These are phyloP conservation scores for Alloteropsis angusta DNA, from an alignment of 202 grass and related monocot genomes.

Conservation along the genomic window DNA sequence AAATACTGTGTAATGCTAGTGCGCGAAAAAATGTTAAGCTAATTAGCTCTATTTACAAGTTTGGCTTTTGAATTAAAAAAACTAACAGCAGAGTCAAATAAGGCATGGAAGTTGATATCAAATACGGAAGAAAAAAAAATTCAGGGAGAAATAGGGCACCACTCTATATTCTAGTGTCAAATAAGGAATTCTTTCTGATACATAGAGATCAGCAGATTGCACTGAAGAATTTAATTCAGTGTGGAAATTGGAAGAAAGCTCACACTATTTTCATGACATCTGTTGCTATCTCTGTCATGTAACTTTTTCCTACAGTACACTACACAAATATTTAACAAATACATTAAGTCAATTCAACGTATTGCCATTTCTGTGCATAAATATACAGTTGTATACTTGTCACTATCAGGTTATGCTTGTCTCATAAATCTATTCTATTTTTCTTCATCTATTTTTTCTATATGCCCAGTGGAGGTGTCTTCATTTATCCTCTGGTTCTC, in stretches of 20 bases:
- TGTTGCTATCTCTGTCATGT: slow-evolving; percentile 83
- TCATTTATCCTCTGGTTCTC: neutral
- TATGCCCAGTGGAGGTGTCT: neutral
- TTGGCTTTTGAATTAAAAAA: no score
- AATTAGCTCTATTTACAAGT: slow-evolving; percentile 34
- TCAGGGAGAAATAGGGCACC: no score
- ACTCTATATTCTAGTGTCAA: no score
- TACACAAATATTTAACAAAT: neutral
- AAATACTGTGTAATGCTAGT: neutral
- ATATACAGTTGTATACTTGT: neutral
- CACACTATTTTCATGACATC: slow-evolving; percentile 81
- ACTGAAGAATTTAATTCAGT: slow-evolving; percentile 71
- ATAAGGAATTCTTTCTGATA: slow-evolving; percentile 45
- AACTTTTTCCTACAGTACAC: slow-evolving; percentile 25
- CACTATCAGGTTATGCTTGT: neutral
- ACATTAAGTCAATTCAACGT: neutral
- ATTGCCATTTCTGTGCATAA: slow-evolving; percentile 1
- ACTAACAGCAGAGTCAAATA: no score
- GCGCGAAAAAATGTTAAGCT: neutral
- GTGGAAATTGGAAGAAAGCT: slow-evolving; percentile 69
- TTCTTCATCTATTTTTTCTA: neutral
- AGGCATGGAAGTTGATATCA: no score
- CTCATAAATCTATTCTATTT: neutral
- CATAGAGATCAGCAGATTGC: slow-evolving; percentile 45
- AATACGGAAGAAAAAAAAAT: no score